These are phyloP conservation scores for Leccinum subgranulosum DNA, from an alignment of 768 basidiomycete species.

Conservation along the genomic window DNA sequence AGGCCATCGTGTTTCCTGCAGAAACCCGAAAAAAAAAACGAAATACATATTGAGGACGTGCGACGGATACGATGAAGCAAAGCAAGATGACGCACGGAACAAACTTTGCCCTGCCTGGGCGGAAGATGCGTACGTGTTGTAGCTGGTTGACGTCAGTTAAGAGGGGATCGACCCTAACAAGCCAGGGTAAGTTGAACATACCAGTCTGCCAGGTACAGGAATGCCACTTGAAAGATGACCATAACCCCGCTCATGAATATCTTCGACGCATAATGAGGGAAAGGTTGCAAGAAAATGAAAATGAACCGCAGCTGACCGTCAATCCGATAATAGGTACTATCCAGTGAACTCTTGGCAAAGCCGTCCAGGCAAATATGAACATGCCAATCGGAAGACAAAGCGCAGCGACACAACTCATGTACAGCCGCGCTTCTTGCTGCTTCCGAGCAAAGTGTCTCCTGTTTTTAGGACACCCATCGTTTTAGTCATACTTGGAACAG, in stretches of 20 bases:
- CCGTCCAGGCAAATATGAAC: constrained; percentile 72
- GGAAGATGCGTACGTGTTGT: constrained; percentile 48
- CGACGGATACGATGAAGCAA: not conserved
- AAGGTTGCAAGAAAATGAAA: not conserved
- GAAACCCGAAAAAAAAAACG: not conserved
- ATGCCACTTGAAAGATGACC: constrained; percentile 44
- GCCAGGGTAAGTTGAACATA: constrained; percentile 23
- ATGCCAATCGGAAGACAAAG: constrained; percentile 54
- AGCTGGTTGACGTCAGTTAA: constrained; percentile 23
- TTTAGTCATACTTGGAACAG: constrained; percentile 9
- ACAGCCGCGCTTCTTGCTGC: constrained; percentile 58
- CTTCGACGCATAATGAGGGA: constrained; percentile 18
- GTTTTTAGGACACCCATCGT: constrained; percentile 15
- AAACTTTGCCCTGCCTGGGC: constrained; percentile 53
- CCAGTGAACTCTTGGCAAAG: constrained; percentile 56
- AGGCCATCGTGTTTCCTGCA: constrained; percentile 38
- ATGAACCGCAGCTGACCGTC: constrained; percentile 13
- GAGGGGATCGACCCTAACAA: not conserved
- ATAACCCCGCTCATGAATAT: constrained; percentile 39
- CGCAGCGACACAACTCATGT: constrained; percentile 50
- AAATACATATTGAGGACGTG: not conserved
- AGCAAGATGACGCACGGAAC: constrained; percentile 32
- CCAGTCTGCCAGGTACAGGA: constrained; percentile 52
- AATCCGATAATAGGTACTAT: constrained; percentile 37
- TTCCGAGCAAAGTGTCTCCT: constrained; percentile 21